Evolutionary conservation across 345 rosid genomes (phyloP).

Genomic region (Populus davidiana): DNA sequence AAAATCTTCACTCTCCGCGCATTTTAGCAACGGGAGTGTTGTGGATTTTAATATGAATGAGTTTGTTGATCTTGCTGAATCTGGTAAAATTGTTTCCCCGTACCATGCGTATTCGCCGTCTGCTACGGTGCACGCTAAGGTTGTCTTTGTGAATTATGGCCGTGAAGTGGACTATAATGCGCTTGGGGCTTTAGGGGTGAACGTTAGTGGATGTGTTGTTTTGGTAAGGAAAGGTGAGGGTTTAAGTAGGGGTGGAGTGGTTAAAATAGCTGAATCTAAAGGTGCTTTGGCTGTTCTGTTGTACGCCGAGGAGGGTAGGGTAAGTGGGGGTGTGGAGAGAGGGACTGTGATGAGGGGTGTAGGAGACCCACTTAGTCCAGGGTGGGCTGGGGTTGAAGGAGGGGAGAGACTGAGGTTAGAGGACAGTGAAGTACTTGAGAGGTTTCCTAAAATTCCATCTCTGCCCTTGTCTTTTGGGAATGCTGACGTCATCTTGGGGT

Average conservation of each 20-base stretch:
- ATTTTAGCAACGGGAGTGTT: slow-evolving; percentile 49
- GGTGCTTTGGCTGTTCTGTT: slow-evolving; percentile 79
- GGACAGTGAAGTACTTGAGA: slow-evolving; percentile 47
- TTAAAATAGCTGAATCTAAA: slow-evolving; percentile 54
- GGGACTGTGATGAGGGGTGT: slow-evolving; percentile 92
- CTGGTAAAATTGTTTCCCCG: slow-evolving; percentile 41
- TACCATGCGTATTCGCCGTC: slow-evolving; percentile 97
- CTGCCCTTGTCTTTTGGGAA: slow-evolving; percentile 67
- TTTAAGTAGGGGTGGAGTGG: slow-evolving; percentile 61
- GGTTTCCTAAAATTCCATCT: slow-evolving; percentile 75
- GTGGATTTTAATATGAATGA: slow-evolving; percentile 44
- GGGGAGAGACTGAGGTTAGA: slow-evolving; percentile 65
- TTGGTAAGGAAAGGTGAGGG: slow-evolving; percentile 56
- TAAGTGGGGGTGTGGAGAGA: slow-evolving; percentile 65
- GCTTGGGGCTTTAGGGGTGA: slow-evolving; percentile 54
- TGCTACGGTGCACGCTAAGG: slow-evolving; percentile 51
- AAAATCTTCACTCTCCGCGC: slow-evolving; percentile 46
- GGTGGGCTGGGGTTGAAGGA: slow-evolving; percentile 75
- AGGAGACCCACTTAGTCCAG: slow-evolving; percentile 93
- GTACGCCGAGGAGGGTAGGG: slow-evolving; percentile 50
- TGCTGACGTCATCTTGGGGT: slow-evolving; percentile 62
- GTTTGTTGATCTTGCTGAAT: slow-evolving; percentile 2
- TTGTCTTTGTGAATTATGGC: slow-evolving; percentile 74
- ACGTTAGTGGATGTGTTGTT: slow-evolving; percentile 60
- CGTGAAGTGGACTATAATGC: slow-evolving; percentile 66